These are phyloP conservation scores for Nitzschia inconspicua DNA, from an alignment of 108 stramenopile species.

Conservation along the genomic window DNA sequence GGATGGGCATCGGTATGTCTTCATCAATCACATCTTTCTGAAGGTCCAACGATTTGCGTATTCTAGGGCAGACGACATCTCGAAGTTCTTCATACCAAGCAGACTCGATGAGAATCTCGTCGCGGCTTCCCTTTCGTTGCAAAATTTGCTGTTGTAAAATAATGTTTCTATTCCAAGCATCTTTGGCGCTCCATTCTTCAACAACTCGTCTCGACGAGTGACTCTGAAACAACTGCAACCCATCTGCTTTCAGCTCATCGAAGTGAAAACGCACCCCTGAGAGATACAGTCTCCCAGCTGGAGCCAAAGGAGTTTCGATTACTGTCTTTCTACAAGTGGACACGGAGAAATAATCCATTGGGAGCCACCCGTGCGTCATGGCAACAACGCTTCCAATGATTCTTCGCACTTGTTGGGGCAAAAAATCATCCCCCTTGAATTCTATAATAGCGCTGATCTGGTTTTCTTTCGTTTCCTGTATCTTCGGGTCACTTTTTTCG, in stretches of 20 bases:
- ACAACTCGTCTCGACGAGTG: not conserved
- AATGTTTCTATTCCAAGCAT: too few species aligned
- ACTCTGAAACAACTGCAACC: conserved; percentile 23
- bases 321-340: conserved; percentile 32
- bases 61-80: conserved; percentile 19
- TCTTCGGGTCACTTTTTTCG: not conserved
- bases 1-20: too few species aligned
- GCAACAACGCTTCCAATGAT: conserved; percentile 53
- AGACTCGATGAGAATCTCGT: not conserved
- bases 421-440: conserved; percentile 61
- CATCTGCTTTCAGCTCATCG: conserved; percentile 45
- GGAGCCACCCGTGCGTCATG: conserved; percentile 63
- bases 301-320: conserved; percentile 45
- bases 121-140: conserved; percentile 2
- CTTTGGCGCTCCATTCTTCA: not conserved
- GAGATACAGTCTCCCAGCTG: conserved; percentile 42
- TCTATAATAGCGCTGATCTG: conserved; percentile 37
- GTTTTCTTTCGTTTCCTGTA: not conserved
- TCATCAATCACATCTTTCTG: too few species aligned
- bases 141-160: too few species aligned
- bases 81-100: conserved; percentile 40
- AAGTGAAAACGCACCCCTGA: conserved; percentile 58
- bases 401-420: conserved; percentile 49
- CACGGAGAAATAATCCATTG: conserved; percentile 40
- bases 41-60: conserved; percentile 9